Evolutionary conservation across 1,284 basidiomycete species (phyloP), one percentile per base, ranked within the genome.

Genomic region (Leccinum colubrinum): DNA sequence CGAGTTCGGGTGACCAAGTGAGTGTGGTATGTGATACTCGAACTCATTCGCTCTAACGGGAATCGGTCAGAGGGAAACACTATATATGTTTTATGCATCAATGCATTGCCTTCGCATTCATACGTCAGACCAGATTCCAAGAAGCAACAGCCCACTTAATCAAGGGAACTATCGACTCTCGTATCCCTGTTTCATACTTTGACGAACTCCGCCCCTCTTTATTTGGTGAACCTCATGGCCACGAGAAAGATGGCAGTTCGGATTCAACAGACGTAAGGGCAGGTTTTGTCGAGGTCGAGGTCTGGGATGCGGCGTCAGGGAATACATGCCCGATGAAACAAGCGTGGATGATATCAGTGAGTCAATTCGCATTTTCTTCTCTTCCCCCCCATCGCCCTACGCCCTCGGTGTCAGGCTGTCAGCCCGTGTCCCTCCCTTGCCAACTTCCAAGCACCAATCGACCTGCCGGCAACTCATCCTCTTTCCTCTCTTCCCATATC

Each of bases 341-440:
- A 87, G 82, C 6, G 80, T 92, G 17, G 87, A 92, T 65, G 86
- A 88, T 63, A 86, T 93, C 68, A 88, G 92, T 94, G 76, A 86
- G 91, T 85, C 11, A 22, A 60, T 65, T 66, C 17, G 55, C 60
- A 59, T 58, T 51, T 7, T 8, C 56, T 64, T 68, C 58, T 68
- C 20, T 67, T 70, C 62, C 63, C 61, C 67, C 59, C 60, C 43
- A 66, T 65, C 67, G 64, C 65, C 66, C 67, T 59, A 60, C 61
- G 60, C 62, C 51, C 41, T 62, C 60, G 33, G 33, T 33, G 33
- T 33, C 33, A 33, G 33, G 59, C 56, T 60, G 48, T 59, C 27
- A 14, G 33, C 35, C 62, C 52, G 41, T 59, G 25, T 58, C 61
- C 41, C 33, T 33, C 33, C 33, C 33, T 33, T 33, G 33, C 33